A percentile compares a stretch with the other conserved stretches of the same genome.
These are phyloP conservation scores for Fusarium lyarnte DNA, from an alignment of 2,329 filamentous ascomycete genomes.

Conservation along the genomic window DNA sequence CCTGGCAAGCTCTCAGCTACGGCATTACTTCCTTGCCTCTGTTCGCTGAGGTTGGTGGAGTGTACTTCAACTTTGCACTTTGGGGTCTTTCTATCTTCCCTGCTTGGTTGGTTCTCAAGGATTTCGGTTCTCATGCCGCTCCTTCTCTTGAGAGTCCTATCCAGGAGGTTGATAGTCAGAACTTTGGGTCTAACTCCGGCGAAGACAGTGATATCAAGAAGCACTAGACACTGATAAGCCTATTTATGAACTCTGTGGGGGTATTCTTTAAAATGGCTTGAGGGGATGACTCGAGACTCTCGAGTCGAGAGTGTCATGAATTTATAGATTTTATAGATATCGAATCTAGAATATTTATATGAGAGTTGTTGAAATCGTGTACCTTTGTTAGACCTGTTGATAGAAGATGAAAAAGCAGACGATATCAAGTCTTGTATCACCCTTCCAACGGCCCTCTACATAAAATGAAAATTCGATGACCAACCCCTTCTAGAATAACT, in stretches of 20 bases:
- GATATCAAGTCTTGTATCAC: fast-evolving
- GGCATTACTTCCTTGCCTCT: slow-evolving; percentile 69
- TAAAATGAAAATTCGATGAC: neutral
- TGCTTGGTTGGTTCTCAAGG: slow-evolving; percentile 71
- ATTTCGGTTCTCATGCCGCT: slow-evolving; percentile 43
- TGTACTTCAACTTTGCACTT: slow-evolving; percentile 76
- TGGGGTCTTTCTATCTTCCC: slow-evolving; percentile 72
- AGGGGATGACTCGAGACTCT: neutral
- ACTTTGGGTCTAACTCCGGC: slow-evolving; percentile 28
- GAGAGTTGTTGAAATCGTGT: neutral
- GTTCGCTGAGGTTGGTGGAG: slow-evolving; percentile 71
- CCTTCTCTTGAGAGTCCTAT: slow-evolving; percentile 1
- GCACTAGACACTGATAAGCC: neutral
- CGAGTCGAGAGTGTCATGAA: too few relatives aligned
- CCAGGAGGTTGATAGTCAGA: slow-evolving; percentile 19
- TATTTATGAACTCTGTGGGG: neutral
- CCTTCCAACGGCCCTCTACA: fast-evolving
- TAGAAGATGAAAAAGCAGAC: neutral
- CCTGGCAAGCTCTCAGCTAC: slow-evolving; percentile 78
- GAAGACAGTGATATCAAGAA: slow-evolving; percentile 36
- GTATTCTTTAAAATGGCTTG: neutral
- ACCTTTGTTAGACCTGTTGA: neutral
- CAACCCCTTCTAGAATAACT: neutral
- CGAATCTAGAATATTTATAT: neutral
- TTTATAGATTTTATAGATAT: neutral